Percentiles rank a stretch among this genome's conserved stretches.
These are phyloP conservation scores for Monilinia laxa DNA, from an alignment of 2,329 filamentous ascomycete genomes.

Conservation along the genomic window DNA sequence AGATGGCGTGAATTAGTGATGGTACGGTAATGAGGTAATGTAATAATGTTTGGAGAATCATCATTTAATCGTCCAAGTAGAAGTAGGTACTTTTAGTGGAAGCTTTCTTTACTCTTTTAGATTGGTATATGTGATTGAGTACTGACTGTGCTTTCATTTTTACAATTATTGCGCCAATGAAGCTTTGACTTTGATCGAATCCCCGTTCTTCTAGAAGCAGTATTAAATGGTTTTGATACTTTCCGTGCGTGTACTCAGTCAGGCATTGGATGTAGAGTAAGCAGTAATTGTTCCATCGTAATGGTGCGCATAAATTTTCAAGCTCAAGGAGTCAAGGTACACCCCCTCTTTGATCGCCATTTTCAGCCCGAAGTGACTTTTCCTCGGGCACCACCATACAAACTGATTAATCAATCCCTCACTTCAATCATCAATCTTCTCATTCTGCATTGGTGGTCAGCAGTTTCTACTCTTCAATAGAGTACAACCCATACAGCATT, in stretches of 20 bases:
- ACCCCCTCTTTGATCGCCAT: conserved; percentile 7
- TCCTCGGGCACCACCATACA: conserved; percentile 1
- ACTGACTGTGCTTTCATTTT: background rate
- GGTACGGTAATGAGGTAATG: background rate
- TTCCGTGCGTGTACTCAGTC: background rate
- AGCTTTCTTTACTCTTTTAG: background rate
- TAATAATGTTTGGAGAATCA: background rate
- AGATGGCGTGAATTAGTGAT: conserved; percentile 7
- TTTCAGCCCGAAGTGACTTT: conserved; percentile 10
- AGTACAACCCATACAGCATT: background rate
- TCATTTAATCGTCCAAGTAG: background rate
- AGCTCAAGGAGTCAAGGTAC: background rate
- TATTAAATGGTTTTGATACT: background rate
- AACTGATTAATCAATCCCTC: background rate
- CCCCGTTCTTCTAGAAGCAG: background rate
- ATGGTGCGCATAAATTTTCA: conserved; percentile 10
- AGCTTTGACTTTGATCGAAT: background rate
- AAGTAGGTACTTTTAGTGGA: background rate
- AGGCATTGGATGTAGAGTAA: background rate
- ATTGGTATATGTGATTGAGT: background rate
- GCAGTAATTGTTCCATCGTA: background rate
- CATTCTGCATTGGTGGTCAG: conserved; percentile 6
- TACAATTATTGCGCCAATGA: conserved; percentile 18
- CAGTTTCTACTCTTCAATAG: conserved; percentile 3
- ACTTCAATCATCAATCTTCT: conserved; percentile 8